Base-by-base conservation (phyloP, 2,329 filamentous ascomycete genomes). In the Parafenestella ontariensis region DNA sequence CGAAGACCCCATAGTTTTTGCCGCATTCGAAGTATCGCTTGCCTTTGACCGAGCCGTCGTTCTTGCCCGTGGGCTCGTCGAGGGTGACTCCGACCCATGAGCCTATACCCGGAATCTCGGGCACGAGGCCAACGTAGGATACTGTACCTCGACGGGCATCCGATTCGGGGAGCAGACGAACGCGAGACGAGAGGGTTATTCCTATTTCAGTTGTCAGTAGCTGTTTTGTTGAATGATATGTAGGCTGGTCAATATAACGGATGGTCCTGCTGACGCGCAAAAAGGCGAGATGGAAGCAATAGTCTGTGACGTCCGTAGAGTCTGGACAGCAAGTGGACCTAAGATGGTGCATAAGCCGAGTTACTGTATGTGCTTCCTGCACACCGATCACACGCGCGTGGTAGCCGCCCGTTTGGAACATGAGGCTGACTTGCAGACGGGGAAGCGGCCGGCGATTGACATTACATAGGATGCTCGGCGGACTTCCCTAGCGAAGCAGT, bases 51-150 rank as follows among this genome's bases (percentile, higher is more conserved):
- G 86, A 88, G 55, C 91, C 91, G 73, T 94, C 90, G 69, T 94
- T 95, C 80, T 90, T 91, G 51, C 90, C 91, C 39, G 89, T 88
- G 1, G 91, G 90, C 76, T 94, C 90, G 71, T 94, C 90, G 48
- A 93, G 82, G 21, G 73, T 72, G 47, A 95, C 80, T 36, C 90
- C 91, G 18, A 94, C 81, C 91, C 91, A 95, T 78, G 77, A 57
- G 17, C 77, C 77, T 21, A 86, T 81, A 46, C 83, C 83, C 4
- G 88, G 87, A 58, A 94, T 92, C 76, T 92, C 88, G 55, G 86
- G 83, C 43, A 94, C 88, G 18, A 87, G 83, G 24, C 91, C 91
- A 49, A 93, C 83, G 72, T 89, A 93, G 75, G 80, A 82, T 65
- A 94, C 82, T 43, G 82, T 83, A 50, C 91, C 91, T 64, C 90